Evolutionary conservation across 352 stramenopile genomes (phyloP).

Genomic region (Stephanocyclus meneghinianus): DNA sequence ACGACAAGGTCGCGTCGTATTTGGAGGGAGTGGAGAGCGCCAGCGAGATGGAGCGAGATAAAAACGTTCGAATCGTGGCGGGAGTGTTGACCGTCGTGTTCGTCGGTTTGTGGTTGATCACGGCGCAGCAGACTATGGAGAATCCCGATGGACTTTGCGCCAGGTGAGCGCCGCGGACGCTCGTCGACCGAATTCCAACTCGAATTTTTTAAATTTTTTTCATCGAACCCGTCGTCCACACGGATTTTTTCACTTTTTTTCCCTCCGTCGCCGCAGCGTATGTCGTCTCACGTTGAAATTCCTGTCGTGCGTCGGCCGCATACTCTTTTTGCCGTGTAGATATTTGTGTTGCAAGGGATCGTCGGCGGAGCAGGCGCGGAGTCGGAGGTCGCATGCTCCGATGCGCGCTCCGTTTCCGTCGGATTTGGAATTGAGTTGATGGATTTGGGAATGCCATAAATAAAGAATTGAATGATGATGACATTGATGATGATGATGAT

Average conservation of each 20-base stretch:
- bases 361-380: slow-evolving; percentile 14
- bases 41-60: slow-evolving; percentile 42
- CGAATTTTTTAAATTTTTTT: no score
- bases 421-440: slow-evolving; percentile 44
- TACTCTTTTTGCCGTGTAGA: slow-evolving; percentile 38
- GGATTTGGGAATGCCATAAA: not conserved
- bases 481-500: no score
- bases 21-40: slow-evolving; percentile 37
- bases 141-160: slow-evolving; percentile 51
- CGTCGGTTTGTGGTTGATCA: slow-evolving; percentile 28
- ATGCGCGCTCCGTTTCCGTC: slow-evolving; percentile 42
- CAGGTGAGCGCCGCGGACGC: slow-evolving; percentile 9
- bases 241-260: no score
- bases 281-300: slow-evolving; percentile 37
- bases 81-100: slow-evolving; percentile 26
- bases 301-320: slow-evolving; percentile 25
- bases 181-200: no score
- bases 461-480: not conserved
- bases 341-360: slow-evolving; percentile 44
- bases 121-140: slow-evolving; percentile 42
- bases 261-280: not conserved
- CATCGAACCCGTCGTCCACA: no score
- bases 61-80: slow-evolving; percentile 43
- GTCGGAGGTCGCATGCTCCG: slow-evolving; percentile 28
- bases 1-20: slow-evolving; percentile 22